Percentiles rank a stretch among this genome's conserved stretches.
Evolutionary conservation across 208 protist genomes (phyloP).

Genomic region (Angomonas deanei): DNA sequence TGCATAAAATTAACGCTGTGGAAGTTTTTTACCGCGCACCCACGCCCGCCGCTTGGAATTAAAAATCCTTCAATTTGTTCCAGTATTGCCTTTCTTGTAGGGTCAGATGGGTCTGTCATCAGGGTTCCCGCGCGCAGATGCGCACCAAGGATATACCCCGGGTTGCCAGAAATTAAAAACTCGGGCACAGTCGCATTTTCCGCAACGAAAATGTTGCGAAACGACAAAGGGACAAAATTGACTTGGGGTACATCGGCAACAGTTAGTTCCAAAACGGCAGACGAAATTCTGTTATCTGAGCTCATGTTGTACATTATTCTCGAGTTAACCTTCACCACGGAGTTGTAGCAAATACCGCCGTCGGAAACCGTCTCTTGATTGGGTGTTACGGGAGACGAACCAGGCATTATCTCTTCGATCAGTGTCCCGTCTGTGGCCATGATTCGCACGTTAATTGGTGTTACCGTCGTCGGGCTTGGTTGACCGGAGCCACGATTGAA

Average conservation of each 20-base stretch:
- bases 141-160: conserved; percentile 45
- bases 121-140: conserved; percentile 46
- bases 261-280: conserved; percentile 18
- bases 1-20: conserved; percentile 48
- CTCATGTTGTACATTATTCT: conserved; percentile 34
- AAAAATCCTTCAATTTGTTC: conserved; percentile 56
- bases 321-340: conserved; percentile 21
- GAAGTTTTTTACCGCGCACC: conserved; percentile 22
- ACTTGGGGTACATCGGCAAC: conserved; percentile 14
- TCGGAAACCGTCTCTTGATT: conserved; percentile 28
- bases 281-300: conserved; percentile 13
- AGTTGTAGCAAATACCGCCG: conserved; percentile 41
- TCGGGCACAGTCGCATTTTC: conserved; percentile 18
- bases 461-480: conserved; percentile 1
- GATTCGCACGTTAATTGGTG: conserved; percentile 33
- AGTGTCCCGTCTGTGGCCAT: conserved; percentile 17
- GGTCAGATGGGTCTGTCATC: conserved; percentile 7
- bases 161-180: conserved; percentile 46
- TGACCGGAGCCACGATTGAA: conserved; percentile 9
- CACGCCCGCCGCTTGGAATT: conserved; percentile 52
- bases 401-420: conserved; percentile 27
- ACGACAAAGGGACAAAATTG: conserved; percentile 31
- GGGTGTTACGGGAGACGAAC: not conserved
- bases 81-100: conserved; percentile 32
- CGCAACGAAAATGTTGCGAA: conserved; percentile 33